These are phyloP conservation scores for Xylaria flabelliformis DNA, from an alignment of 495 filamentous ascomycete genomes.

Conservation along the genomic window DNA sequence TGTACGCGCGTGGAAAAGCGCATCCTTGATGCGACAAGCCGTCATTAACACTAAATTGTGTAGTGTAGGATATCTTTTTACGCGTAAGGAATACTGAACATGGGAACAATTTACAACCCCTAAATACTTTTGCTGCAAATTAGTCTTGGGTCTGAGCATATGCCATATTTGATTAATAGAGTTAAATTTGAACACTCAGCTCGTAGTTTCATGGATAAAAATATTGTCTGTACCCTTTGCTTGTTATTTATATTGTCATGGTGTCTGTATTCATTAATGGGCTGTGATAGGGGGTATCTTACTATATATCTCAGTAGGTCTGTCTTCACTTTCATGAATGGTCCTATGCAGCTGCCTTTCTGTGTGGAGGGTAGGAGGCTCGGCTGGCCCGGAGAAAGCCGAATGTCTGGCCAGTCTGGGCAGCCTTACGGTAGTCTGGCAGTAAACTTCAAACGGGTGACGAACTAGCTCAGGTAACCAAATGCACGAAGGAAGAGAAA, in stretches of 20 bases:
- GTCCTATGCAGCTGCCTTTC: background rate
- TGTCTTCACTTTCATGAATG: background rate
- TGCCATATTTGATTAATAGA: background rate
- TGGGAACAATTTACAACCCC: background rate
- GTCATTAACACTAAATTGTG: constrained; percentile 6
- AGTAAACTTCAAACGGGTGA: constrained; percentile 8
- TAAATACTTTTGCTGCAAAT: background rate
- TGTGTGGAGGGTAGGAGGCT: constrained; percentile 14
- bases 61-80: background rate
- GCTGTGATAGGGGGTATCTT: background rate
- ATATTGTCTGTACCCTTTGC: background rate
- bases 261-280: background rate
- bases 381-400: constrained; percentile 28
- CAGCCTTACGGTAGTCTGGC: constrained; percentile 22
- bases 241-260: background rate
- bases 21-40: constrained; percentile 11
- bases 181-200: background rate
- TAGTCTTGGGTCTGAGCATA: constrained; percentile 1
- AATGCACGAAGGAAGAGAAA: constrained; percentile 3
- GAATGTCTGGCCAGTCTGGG: constrained; percentile 18
- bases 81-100: background rate
- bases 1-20: constrained; percentile 11
- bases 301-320: constrained; percentile 1
- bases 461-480: constrained; percentile 8
- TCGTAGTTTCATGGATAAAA: background rate